Evolutionary conservation across 306 rosid species (phyloP).

Genomic region (Canavalia ensiformis): DNA sequence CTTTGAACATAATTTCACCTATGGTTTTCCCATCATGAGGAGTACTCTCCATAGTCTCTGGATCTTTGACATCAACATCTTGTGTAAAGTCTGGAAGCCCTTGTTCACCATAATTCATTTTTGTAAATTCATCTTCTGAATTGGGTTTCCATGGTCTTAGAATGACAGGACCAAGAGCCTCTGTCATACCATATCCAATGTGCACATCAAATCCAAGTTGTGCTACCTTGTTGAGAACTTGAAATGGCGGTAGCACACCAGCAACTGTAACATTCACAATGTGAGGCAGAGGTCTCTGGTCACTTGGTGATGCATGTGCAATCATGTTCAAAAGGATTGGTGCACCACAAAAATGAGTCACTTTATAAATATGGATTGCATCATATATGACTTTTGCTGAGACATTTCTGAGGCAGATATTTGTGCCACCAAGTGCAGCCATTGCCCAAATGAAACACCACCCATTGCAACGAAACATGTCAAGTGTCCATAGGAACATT

Average conservation of each 20-base stretch:
- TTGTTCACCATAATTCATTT: constrained; percentile 41
- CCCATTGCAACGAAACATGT: constrained; percentile 95
- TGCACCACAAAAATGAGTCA: constrained; percentile 79
- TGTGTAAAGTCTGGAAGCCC: constrained; percentile 53
- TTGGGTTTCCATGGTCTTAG: constrained; percentile 61
- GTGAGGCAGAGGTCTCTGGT: constrained; percentile 43
- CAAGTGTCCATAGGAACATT: constrained; percentile 91
- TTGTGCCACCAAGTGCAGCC: constrained; percentile 84
- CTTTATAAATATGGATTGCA: constrained; percentile 63
- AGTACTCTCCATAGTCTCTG: constrained; percentile 63
- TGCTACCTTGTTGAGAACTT: constrained; percentile 55
- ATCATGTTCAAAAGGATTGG: constrained; percentile 68
- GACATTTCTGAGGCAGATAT: constrained; percentile 64
- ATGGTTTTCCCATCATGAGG: constrained; percentile 72
- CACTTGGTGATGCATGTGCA: constrained; percentile 47
- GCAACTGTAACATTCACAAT: constrained; percentile 75
- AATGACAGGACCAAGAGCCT: constrained; percentile 74
- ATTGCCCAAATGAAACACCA: constrained; percentile 91
- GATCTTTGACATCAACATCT: constrained; percentile 78
- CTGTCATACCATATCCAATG: constrained; percentile 95
- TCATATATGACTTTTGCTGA: constrained; percentile 63
- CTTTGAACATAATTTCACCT: constrained; percentile 83
- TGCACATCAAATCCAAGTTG: constrained; percentile 73
- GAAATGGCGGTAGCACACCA: constrained; percentile 67
- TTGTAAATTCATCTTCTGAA: constrained; percentile 43